These are phyloP conservation scores for Pseudogymnoascus sp. DNA, from an alignment of 2,329 filamentous ascomycete genomes.

Conservation along the genomic window DNA sequence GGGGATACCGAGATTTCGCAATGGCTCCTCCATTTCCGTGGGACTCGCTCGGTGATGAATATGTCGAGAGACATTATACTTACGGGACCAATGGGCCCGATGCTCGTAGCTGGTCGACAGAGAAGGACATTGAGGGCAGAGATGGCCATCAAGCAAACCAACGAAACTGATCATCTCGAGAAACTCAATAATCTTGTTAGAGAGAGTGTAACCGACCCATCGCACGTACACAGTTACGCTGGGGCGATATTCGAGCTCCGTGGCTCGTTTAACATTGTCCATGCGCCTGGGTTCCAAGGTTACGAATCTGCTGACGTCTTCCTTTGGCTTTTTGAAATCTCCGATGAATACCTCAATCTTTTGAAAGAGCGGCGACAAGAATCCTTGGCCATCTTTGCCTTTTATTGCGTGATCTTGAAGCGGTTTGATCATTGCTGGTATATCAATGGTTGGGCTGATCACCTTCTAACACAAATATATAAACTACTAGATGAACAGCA, in stretches of 20 bases:
- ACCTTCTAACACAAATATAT: conserved; percentile 29
- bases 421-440: conserved; percentile 30
- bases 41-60: conserved; percentile 28
- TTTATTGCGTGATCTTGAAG: conserved; percentile 30
- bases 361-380: conserved; percentile 28
- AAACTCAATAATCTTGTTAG: conserved; percentile 19
- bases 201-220: conserved; percentile 16
- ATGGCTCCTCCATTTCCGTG: conserved; percentile 33
- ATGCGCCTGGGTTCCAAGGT: conserved; percentile 11
- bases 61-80: conserved; percentile 20
- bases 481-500: conserved; percentile 31
- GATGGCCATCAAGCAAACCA: conserved; percentile 8
- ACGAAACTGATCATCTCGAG: conserved; percentile 14
- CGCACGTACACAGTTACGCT: conserved; percentile 23
- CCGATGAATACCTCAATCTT: conserved; percentile 31
- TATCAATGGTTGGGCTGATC: conserved; percentile 30
- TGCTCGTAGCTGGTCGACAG: conserved; percentile 24
- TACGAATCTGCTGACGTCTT: conserved; percentile 34
- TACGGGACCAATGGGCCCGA: conserved; percentile 19
- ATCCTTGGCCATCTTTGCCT: conserved; percentile 30
- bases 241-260: conserved; percentile 30
- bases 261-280: conserved; percentile 24
- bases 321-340: conserved; percentile 32
- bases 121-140: conserved; percentile 13
- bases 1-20: conserved; percentile 28